These are phyloP conservation scores for Candida silvatica DNA, from an alignment of 805 yeast genomes.

Conservation along the genomic window DNA sequence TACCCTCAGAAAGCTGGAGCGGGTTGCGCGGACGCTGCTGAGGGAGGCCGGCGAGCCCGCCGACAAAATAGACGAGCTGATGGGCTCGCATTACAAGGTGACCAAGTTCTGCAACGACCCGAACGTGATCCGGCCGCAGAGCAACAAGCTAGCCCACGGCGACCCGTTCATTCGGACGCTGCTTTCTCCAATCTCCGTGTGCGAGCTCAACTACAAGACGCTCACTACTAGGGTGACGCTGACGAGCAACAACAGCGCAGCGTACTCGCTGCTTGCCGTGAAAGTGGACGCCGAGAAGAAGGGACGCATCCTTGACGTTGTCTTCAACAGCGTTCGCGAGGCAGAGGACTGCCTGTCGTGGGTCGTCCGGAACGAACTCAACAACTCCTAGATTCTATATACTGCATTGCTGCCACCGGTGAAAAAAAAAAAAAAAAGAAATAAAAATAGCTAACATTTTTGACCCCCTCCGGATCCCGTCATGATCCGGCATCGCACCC, in stretches of 20 bases:
- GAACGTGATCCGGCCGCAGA: conserved; percentile 1
- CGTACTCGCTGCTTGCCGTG: conserved; percentile 7
- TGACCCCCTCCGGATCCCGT: no score
- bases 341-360: conserved; percentile 49
- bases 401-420: no score
- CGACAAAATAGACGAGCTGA: conserved; percentile 10
- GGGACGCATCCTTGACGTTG: conserved; percentile 29
- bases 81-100: conserved; percentile 8
- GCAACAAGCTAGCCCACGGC: conserved; percentile 1
- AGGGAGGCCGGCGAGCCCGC: conserved; percentile 9
- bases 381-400: no score
- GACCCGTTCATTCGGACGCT: conserved; percentile 14
- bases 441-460: no score
- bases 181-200: conserved; percentile 13
- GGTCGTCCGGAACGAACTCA: no score
- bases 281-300: conserved; percentile 6
- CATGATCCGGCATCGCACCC: no score
- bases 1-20: conserved; percentile 27
- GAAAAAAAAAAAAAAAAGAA: no score
- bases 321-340: conserved; percentile 42
- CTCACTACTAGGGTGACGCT: conserved; percentile 8
- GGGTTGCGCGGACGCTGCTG: conserved; percentile 13
- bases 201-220: conserved; percentile 6
- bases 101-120: conserved; percentile 14
- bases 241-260: conserved; percentile 8